Base-by-base conservation (phyloP, 2,329 filamentous ascomycete species). In the Acephala macrosclerotiorum region DNA sequence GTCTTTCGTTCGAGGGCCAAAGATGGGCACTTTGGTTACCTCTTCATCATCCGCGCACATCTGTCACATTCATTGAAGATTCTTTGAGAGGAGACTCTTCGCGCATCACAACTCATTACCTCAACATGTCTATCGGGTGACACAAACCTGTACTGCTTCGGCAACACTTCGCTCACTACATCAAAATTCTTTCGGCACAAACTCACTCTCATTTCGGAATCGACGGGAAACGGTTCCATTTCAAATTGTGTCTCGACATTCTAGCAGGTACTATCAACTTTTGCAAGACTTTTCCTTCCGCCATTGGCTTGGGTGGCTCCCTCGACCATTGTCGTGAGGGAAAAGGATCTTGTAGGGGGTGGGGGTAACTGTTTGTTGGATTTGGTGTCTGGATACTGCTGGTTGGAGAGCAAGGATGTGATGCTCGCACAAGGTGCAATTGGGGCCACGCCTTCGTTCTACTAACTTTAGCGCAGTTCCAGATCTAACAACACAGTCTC, bases 121-220 rank as follows among this genome's bases (percentile, higher is more conserved):
- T 22, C 26, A 53, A 22, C 26, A 14, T 33, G 8, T 22, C 20
- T 49, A 11, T 7, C 45, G 20, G 45, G 20, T 49, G 18, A 5
- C 16, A 18, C 40, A 42, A n/a, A 42, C n/a, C 16, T 18, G 12
- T 42, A 12, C 40, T 42, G 16, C 40, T 42, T 42, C 40, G 40
- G 40, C 16, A 42, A 42, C 40, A 11, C 20, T 49, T 22, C 45
- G 1, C 9, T 49, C 45, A 25, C 20, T 26, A 49, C 25, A n/a
- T 42, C 40, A 42, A 42, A 16, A n/a, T 20, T 49, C 45, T 11
- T 49, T 49, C 25, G 45, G 45, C 45, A 49, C 45, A 49, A 49
- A 49, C n/a, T 25, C 45, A 49, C 45, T 25, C 20, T 49, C 45
- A 42, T 49, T 49, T 49, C 20, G 45, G 45, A 49, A 49, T 42